Evolutionary conservation across 805 yeast genomes (phyloP).

Genomic region (Suhomyces sp.): DNA sequence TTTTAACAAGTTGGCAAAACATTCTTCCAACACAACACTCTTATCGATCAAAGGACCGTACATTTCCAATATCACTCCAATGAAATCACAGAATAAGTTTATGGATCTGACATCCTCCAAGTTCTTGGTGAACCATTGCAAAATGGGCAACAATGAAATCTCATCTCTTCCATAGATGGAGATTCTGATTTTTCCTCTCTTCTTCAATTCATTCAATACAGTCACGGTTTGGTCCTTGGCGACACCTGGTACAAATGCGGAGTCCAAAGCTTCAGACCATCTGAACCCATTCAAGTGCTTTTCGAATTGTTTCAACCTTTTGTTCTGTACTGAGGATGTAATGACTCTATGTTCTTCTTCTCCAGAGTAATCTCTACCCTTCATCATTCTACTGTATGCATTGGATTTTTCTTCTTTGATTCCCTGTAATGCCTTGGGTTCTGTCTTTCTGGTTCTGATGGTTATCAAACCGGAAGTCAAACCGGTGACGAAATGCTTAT

Average conservation of each 20-base stretch:
- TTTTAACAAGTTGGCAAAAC: slow-evolving; percentile 58
- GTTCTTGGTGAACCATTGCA: slow-evolving; percentile 77
- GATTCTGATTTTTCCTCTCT: slow-evolving; percentile 84
- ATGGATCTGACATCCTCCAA: slow-evolving; percentile 78
- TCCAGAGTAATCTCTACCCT: slow-evolving; percentile 89
- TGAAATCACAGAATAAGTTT: slow-evolving; percentile 62
- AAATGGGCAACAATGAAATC: slow-evolving; percentile 75
- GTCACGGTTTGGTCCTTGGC: slow-evolving; percentile 79
- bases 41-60: slow-evolving; percentile 72
- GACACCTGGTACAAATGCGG: slow-evolving; percentile 77
- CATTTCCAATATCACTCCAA: slow-evolving; percentile 67
- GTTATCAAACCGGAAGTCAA: slow-evolving; percentile 85
- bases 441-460: slow-evolving; percentile 81
- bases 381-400: slow-evolving; percentile 76
- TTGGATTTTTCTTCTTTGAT: slow-evolving; percentile 52
- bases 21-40: slow-evolving; percentile 75
- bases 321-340: slow-evolving; percentile 53
- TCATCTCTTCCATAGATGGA: slow-evolving; percentile 84
- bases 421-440: slow-evolving; percentile 53
- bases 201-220: slow-evolving; percentile 80
- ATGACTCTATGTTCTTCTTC: slow-evolving; percentile 77
- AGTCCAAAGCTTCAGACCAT: slow-evolving; percentile 91
- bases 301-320: slow-evolving; percentile 79
- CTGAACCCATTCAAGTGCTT: slow-evolving; percentile 80
- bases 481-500: slow-evolving; percentile 86